Conservation (phyloP, 2,329 filamentous ascomycete species). For the Ascochyta pisi region DNA sequence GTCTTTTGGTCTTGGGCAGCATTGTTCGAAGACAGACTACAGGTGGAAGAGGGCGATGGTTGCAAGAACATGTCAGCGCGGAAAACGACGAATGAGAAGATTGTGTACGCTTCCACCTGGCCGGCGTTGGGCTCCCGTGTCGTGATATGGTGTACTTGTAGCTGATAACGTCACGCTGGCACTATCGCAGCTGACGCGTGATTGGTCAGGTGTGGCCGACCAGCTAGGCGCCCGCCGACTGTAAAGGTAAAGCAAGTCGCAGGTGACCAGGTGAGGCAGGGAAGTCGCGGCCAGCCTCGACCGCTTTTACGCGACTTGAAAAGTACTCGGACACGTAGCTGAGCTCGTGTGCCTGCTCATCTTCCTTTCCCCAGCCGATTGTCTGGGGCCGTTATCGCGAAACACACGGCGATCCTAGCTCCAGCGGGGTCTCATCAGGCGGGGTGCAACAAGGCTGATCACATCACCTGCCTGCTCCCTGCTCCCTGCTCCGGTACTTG, state of each 20-base stretch:
- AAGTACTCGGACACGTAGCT: slow-evolving; percentile 12
- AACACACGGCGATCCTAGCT: slow-evolving; percentile 19
- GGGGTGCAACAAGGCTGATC: slow-evolving; percentile 22
- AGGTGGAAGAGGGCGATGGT: slow-evolving; percentile 17
- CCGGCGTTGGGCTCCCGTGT: not conserved
- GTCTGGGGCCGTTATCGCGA: slow-evolving; percentile 21
- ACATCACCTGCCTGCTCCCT: slow-evolving; percentile 13
- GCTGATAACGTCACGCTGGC: slow-evolving; percentile 31
- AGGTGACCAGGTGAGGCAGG: slow-evolving; percentile 9
- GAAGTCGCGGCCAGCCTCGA: slow-evolving; percentile 13
- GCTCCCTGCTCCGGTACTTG: not conserved
- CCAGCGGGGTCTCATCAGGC: slow-evolving; percentile 25
- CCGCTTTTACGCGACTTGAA: slow-evolving; percentile 7
- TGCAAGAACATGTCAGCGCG: slow-evolving; percentile 6
- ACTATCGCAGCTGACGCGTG: slow-evolving; percentile 8
- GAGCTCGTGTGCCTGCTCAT: not conserved
- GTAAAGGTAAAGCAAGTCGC: slow-evolving; percentile 10
- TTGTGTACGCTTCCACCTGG: slow-evolving; percentile 1
- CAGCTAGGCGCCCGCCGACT: slow-evolving; percentile 1
- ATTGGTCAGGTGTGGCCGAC: slow-evolving; percentile 15
- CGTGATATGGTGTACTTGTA: slow-evolving; percentile 6
- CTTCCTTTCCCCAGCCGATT: not conserved
- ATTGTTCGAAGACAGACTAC: slow-evolving; percentile 20
- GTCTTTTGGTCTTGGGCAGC: slow-evolving; percentile 24
- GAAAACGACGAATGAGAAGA: slow-evolving; percentile 16